Percentiles rank a stretch among this genome's conserved stretches.
Conservation (phyloP, 768 basidiomycete genomes). For the Boletus reticuloceps region DNA sequence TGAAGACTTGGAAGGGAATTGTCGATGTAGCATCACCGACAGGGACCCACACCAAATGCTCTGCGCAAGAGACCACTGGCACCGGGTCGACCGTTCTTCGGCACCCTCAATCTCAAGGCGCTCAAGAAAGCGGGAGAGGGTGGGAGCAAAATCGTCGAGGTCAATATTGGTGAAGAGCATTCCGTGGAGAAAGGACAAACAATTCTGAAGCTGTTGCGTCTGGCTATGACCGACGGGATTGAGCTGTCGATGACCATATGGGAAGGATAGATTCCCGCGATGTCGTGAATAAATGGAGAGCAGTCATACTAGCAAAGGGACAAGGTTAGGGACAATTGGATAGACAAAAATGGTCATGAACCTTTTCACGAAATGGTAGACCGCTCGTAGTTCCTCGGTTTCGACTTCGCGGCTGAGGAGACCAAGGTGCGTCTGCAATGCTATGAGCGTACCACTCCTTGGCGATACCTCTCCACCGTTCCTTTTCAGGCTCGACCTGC, state of each 20-base stretch:
- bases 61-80: conserved; percentile 72
- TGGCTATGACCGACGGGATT: conserved; percentile 65
- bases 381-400: conserved; percentile 74
- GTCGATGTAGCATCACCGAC: conserved; percentile 34
- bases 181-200: conserved; percentile 90
- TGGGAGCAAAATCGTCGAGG: conserved; percentile 85
- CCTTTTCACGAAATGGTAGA: conserved; percentile 97
- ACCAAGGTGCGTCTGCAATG: conserved; percentile 83
- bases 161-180: conserved; percentile 97
- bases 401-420: conserved; percentile 81
- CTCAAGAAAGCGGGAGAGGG: conserved; percentile 83
- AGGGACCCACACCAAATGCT: conserved; percentile 47
- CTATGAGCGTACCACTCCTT: conserved; percentile 91
- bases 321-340: conserved; percentile 3
- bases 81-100: conserved; percentile 67
- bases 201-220: conserved; percentile 74
- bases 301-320: conserved; percentile 69
- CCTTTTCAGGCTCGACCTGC: no score
- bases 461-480: no score
- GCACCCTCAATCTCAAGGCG: conserved; percentile 79
- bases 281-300: conserved; percentile 80
- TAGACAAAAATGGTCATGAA: conserved; percentile 32
- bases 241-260: conserved; percentile 75
- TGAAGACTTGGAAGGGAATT: conserved; percentile 46
- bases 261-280: conserved; percentile 89